Percentiles rank a stretch among this genome's conserved stretches.
Evolutionary conservation across 1,139 yeast genomes (phyloP).

Genomic region (Debaryomyces singareniensis): DNA sequence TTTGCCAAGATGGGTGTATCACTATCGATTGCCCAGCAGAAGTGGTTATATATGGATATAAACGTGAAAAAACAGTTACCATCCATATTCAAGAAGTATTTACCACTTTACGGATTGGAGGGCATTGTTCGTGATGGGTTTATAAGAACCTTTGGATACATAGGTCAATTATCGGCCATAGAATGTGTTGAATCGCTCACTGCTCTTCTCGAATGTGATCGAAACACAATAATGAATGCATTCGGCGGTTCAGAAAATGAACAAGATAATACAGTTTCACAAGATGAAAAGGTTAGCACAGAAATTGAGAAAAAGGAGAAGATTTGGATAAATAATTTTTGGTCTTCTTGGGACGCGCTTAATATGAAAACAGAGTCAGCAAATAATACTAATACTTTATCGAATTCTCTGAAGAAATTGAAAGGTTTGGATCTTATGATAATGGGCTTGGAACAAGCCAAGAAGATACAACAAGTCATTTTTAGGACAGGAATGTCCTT

Average conservation of each 20-base stretch:
- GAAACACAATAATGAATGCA: conserved; percentile 15
- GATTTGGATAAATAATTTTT: conserved; percentile 82
- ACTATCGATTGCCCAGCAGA: conserved; percentile 79
- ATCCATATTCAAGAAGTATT: conserved; percentile 59
- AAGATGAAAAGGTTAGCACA: conserved; percentile 23
- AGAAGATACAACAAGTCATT: conserved; percentile 73
- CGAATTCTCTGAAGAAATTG: conserved; percentile 20
- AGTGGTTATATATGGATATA: conserved; percentile 88
- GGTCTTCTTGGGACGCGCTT: conserved; percentile 94
- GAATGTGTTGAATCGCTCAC: conserved; percentile 88
- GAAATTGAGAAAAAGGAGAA: conserved; percentile 51
- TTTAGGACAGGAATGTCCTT: conserved; percentile 86
- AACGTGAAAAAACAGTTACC: conserved; percentile 70
- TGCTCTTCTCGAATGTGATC: conserved; percentile 72
- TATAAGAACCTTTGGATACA: conserved; percentile 76
- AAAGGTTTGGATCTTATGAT: conserved; percentile 53
- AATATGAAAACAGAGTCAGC: conserved; percentile 24
- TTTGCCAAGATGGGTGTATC: conserved; percentile 97
- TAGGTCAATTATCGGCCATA: conserved; percentile 84
- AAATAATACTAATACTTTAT: conserved; percentile 8
- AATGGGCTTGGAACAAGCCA: conserved; percentile 76
- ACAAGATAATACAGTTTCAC: conserved; percentile 20
- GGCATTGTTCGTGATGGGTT: conserved; percentile 85
- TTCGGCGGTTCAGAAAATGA: conserved; percentile 16
- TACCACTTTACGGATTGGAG: conserved; percentile 74